Evolutionary conservation across 73 alveolate genomes (phyloP).

Genomic region (Blepharisma stoltei): DNA sequence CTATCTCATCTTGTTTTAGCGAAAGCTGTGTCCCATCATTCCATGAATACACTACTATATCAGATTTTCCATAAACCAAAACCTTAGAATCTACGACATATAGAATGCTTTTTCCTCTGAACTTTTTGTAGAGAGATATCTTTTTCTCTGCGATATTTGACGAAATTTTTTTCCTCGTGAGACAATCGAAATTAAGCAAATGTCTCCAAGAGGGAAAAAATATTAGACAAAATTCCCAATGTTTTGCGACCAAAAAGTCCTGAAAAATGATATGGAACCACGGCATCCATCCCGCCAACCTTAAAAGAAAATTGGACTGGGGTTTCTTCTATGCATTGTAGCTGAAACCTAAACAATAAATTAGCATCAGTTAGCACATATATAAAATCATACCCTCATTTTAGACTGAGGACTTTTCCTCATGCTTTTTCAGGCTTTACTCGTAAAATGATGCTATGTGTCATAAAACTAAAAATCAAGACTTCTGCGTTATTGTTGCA

Average conservation of each 20-base stretch:
- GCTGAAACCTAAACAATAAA: background rate
- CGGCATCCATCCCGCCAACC: background rate
- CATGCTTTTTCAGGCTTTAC: background rate
- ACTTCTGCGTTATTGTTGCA: background rate
- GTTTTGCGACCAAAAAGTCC: too few species aligned
- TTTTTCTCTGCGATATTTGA: too few species aligned
- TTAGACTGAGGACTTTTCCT: background rate
- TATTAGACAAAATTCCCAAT: too few species aligned
- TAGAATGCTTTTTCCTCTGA: too few species aligned
- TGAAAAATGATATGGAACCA: too few species aligned
- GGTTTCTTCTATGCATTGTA: conserved; percentile 1
- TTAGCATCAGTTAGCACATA: conserved; percentile 22
- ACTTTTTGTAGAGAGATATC: too few species aligned
- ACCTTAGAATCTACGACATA: background rate
- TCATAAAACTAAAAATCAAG: background rate
- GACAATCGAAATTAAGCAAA: too few species aligned
- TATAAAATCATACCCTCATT: background rate
- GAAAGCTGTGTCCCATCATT: background rate
- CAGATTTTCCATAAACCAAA: background rate
- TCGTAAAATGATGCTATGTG: conserved; percentile 25
- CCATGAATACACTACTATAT: background rate
- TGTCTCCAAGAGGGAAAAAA: too few species aligned
- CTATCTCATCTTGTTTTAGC: conserved; percentile 8
- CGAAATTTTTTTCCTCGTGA: too few species aligned
- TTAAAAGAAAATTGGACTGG: background rate